Conservation (phyloP, 2,329 filamentous ascomycete species). For the Metarhizium rileyi region DNA sequence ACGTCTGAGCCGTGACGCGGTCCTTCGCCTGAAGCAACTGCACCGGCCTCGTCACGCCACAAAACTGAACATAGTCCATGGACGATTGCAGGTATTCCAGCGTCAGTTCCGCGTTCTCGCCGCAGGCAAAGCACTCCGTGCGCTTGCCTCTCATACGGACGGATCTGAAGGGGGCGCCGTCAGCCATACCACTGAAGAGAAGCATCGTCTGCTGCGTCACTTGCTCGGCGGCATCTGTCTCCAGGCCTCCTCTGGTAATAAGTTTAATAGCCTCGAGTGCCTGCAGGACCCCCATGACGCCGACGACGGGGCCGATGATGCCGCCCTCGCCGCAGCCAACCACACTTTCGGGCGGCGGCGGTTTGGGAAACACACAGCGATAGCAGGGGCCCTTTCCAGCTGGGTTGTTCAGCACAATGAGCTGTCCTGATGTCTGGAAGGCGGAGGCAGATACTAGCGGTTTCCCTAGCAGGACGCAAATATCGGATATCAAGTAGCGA, state of each 20-base stretch:
- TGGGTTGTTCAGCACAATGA: constrained; percentile 80
- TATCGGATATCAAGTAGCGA: constrained; percentile 86
- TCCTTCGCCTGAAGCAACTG: constrained; percentile 51
- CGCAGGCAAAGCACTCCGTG: constrained; percentile 68
- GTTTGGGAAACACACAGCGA: constrained; percentile 81
- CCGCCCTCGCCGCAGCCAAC: constrained; percentile 87
- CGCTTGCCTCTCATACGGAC: constrained; percentile 64
- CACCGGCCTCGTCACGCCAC: constrained; percentile 51
- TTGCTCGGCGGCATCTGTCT: constrained; percentile 12
- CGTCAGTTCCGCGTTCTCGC: constrained; percentile 47
- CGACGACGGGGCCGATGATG: constrained; percentile 85
- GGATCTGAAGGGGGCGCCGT: constrained; percentile 49
- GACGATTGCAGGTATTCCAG: constrained; percentile 50
- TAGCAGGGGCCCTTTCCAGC: constrained; percentile 77
- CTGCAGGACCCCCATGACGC: constrained; percentile 86
- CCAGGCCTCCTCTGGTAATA: constrained; percentile 38
- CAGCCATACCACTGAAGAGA: constrained; percentile 36
- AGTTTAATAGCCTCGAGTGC: constrained; percentile 83
- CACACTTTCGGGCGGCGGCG: constrained; percentile 74
- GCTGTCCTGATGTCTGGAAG: constrained; percentile 77
- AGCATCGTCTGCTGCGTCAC: constrained; percentile 26
- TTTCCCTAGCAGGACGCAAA: constrained; percentile 69
- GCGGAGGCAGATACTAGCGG: constrained; percentile 85
- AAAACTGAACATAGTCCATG: constrained; percentile 80
- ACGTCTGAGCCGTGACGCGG: constrained; percentile 56